A percentile compares a stretch with the other conserved stretches of the same genome.
phyloP scores from a whole-genome alignment of 306 rosid species.

The Leucaena leucocephala region DNA sequence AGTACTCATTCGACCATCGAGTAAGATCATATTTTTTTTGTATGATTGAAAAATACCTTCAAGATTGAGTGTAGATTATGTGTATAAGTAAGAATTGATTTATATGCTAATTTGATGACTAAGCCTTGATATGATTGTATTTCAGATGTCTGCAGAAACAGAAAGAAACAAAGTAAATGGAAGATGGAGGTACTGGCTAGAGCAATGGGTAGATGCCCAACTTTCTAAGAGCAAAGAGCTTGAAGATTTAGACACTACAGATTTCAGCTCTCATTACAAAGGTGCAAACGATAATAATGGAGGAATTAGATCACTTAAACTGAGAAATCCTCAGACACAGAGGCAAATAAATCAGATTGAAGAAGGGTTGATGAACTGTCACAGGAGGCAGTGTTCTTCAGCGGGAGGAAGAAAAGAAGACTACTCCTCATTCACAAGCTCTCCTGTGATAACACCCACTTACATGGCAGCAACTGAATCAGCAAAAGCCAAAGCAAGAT shows the following conservation, averaged over 20 bases:
- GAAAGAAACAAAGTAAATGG: slow-evolving; percentile 75
- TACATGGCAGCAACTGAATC: slow-evolving; percentile 99
- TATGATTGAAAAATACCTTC: too few species aligned
- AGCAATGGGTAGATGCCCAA: slow-evolving; percentile 97
- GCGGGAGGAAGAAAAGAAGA: slow-evolving; percentile 68
- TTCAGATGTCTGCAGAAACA: slow-evolving; percentile 84
- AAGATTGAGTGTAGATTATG: neutral
- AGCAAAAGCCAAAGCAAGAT: slow-evolving; percentile 74
- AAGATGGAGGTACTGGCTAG: slow-evolving; percentile 97
- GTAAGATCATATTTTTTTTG: slow-evolving; percentile 43
- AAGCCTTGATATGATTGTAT: neutral
- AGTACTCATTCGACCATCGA: slow-evolving; percentile 70
- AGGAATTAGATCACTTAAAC: slow-evolving; percentile 48
- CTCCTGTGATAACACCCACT: slow-evolving; percentile 45
- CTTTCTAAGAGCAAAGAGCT: slow-evolving; percentile 86
- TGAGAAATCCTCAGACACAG: slow-evolving; percentile 40
- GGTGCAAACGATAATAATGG: slow-evolving; percentile 38
- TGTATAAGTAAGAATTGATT: neutral
- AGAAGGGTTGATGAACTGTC: slow-evolving; percentile 59
- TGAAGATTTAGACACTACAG: slow-evolving; percentile 74
- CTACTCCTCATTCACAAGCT: slow-evolving; percentile 58
- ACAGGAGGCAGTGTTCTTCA: slow-evolving; percentile 67
- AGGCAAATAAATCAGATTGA: slow-evolving; percentile 44
- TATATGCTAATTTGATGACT: neutral
- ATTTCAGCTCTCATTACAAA: slow-evolving; percentile 51